phyloP scores from a whole-genome alignment of 129 eudicot species.

The Scalesia atractyloides region DNA sequence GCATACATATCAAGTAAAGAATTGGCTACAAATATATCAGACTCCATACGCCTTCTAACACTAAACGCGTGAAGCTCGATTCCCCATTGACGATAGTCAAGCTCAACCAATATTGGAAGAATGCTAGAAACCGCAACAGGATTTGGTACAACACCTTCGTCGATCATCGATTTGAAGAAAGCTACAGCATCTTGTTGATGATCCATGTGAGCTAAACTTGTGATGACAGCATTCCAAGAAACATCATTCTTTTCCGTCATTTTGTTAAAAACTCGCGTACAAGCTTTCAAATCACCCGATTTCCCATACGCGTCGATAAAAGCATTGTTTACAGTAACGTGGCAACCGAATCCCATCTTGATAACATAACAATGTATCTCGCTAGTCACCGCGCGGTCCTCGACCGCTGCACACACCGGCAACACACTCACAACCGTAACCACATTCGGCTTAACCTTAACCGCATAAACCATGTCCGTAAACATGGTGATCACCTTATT shows the following conservation, averaged over 20 bases:
- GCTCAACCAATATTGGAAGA: constrained; percentile 56
- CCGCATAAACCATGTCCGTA: constrained; percentile 45
- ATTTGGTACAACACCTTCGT: constrained; percentile 29
- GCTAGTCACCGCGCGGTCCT: constrained; percentile 1
- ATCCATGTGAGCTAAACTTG: constrained; percentile 38
- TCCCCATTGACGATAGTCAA: constrained; percentile 42
- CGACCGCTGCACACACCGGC: constrained; percentile 42
- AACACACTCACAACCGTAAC: constrained; percentile 73
- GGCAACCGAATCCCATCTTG: constrained; percentile 34
- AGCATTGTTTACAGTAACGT: constrained; percentile 43
- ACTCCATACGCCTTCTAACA: constrained; percentile 41
- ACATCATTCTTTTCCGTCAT: constrained; percentile 48
- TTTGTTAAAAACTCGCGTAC: constrained; percentile 41
- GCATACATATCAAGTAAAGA: constrained; percentile 80
- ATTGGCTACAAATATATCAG: constrained; percentile 67
- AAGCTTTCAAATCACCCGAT: constrained; percentile 32
- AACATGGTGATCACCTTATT: constrained; percentile 64
- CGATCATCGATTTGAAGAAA: constrained; percentile 48
- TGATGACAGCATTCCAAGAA: constrained; percentile 58
- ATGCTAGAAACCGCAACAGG: constrained; percentile 60
- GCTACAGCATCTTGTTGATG: constrained; percentile 34
- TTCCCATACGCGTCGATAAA: constrained; percentile 46
- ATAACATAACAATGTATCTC: constrained; percentile 23
- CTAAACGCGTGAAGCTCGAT: constrained; percentile 61
- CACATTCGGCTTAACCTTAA: constrained; percentile 47